These are phyloP conservation scores for Diaporthe amygdali DNA, from an alignment of 2,329 filamentous ascomycete genomes.

Conservation along the genomic window DNA sequence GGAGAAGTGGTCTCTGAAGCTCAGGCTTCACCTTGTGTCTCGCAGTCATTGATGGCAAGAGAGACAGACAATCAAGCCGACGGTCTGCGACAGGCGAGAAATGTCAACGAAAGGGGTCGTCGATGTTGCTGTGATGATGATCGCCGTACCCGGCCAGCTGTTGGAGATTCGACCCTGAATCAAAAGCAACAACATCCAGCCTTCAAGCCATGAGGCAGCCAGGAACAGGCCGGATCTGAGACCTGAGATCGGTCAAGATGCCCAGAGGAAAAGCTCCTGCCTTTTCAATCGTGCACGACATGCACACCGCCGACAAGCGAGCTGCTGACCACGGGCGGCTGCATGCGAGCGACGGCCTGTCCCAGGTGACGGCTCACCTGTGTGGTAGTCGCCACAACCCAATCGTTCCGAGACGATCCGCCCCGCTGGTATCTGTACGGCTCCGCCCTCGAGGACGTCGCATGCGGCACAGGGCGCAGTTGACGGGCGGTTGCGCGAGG, in stretches of 20 bases:
- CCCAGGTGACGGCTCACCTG: background rate
- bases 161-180: background rate
- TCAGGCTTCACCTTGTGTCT: background rate
- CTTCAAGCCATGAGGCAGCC: background rate
- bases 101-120: too few relatives aligned
- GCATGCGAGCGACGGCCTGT: background rate
- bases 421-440: background rate
- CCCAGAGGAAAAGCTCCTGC: background rate
- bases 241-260: background rate
- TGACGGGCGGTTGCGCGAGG: background rate
- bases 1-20: background rate
- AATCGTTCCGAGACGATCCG: slow-evolving; percentile 2
- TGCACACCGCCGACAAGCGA: background rate
- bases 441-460: background rate
- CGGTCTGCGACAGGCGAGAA: too few relatives aligned
- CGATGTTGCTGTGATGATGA: too few relatives aligned
- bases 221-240: background rate
- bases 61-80: background rate
- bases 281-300: background rate
- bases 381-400: background rate
- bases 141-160: too few relatives aligned
- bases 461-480: background rate
- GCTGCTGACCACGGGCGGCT: background rate
- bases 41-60: background rate
- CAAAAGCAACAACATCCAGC: background rate